phyloP scores from a whole-genome alignment of 805 yeast species.

The Yamadazyma laniorum region DNA sequence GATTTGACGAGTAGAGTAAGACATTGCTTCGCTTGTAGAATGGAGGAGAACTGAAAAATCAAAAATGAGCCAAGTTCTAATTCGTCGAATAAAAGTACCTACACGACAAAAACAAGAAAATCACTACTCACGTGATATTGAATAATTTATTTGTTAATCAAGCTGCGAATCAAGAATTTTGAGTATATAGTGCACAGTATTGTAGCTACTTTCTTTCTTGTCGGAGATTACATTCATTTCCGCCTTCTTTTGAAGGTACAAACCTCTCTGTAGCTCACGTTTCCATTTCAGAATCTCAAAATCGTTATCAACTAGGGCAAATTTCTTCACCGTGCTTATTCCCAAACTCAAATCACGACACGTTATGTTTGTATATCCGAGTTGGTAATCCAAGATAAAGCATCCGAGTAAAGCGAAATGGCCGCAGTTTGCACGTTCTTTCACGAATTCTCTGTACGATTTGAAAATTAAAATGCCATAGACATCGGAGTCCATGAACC shows the following conservation, averaged over 20 bases:
- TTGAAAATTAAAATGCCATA: conserved; percentile 56
- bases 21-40: conserved; percentile 38
- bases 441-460: conserved; percentile 29
- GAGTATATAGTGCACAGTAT: not conserved
- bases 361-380: conserved; percentile 25
- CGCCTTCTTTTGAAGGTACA: conserved; percentile 50
- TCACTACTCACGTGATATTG: conserved; percentile 10
- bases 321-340: conserved; percentile 12
- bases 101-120: not conserved
- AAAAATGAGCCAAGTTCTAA: not conserved
- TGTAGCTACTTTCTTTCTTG: not conserved
- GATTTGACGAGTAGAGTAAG: conserved; percentile 85
- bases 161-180: not conserved
- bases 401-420: conserved; percentile 38
- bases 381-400: conserved; percentile 34
- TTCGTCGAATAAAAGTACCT: conserved; percentile 1
- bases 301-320: not conserved
- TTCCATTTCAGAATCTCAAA: conserved; percentile 19
- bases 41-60: conserved; percentile 1
- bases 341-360: conserved; percentile 21
- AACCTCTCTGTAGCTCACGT: conserved; percentile 53
- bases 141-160: not conserved
- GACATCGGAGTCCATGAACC: conserved; percentile 63
- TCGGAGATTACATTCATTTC: conserved; percentile 48
- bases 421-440: not conserved